Evolutionary conservation across 768 basidiomycete species (phyloP).

Genomic region (Russula compacta): DNA sequence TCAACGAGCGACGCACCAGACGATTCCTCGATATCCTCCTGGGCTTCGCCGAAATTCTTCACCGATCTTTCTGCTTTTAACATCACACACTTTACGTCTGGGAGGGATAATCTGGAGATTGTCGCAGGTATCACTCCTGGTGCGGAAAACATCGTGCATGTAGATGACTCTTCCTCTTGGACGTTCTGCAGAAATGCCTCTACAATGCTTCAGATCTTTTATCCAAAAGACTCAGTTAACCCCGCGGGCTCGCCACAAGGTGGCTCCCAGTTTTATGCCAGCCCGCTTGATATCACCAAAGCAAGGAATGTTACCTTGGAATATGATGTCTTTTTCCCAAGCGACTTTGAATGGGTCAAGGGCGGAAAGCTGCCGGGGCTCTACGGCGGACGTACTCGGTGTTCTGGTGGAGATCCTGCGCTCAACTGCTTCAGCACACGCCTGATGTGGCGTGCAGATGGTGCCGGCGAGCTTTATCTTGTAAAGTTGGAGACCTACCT

Average conservation of each 20-base stretch:
- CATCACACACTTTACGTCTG: constrained; percentile 13
- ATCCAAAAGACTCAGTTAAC: constrained; percentile 62
- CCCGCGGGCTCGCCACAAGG: constrained; percentile 50
- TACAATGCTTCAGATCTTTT: constrained; percentile 52
- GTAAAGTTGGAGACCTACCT: constrained; percentile 27
- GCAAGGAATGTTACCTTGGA: constrained; percentile 47
- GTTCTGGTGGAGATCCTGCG: constrained; percentile 70
- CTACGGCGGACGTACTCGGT: constrained; percentile 56
- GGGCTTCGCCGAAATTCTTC: constrained; percentile 6
- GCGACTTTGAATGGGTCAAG: constrained; percentile 64
- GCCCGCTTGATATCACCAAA: constrained; percentile 35
- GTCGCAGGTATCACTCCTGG: constrained; percentile 11
- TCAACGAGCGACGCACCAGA: not conserved
- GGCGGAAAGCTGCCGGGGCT: constrained; percentile 83
- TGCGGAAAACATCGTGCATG: not conserved
- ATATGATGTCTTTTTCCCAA: constrained; percentile 74
- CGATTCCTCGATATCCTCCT: not conserved
- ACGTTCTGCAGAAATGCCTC: constrained; percentile 27
- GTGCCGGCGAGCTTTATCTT: constrained; percentile 68
- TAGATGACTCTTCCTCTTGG: constrained; percentile 11
- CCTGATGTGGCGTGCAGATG: constrained; percentile 69
- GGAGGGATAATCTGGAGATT: constrained; percentile 11
- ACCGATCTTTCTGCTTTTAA: constrained; percentile 13
- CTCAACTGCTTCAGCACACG: constrained; percentile 73
- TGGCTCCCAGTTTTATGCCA: constrained; percentile 62